Base-by-base conservation (phyloP, 352 stramenopile species). In the Phytopythium vexans region DNA sequence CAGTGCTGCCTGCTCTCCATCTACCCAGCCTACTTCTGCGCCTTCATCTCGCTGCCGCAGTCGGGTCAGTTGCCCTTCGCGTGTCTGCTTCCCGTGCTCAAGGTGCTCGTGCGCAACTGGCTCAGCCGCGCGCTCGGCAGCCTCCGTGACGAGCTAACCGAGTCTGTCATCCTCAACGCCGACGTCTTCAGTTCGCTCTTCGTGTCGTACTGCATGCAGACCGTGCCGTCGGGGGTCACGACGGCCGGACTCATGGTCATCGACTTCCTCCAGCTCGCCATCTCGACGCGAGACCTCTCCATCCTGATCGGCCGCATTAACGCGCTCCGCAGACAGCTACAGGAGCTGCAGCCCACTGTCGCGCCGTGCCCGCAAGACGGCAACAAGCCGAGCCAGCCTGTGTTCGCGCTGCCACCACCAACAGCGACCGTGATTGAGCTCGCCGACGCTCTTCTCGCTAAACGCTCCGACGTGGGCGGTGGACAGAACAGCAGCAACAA, bases 181-280 rank as follows among this genome's bases (percentile, higher is more conserved):
- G 58, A 70, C 31, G 35, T 72, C 21, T 72, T 52, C 39, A 72
- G 62, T 16, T 41, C 64, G 4, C 47, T 68, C 6, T 72, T 68
- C 31, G 40, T 68, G 9, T 58, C 59, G 3, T 68, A 64, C 39
- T 72, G 59, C 42, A 68, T 64, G 54, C 60, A 64, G 12, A 68
- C 61, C 11, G 62, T 56, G 10, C 54, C 54, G 9, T 68, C 59
- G 7, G 34, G 60, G 8, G 64, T 38, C 55, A 62, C 45, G 14
- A 60, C 53, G 5, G 27, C 55, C 15, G 54, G 56, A 41, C 41
- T 68, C n/a, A 60, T 68, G 60, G 15, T 33, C 4, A 49, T 56
- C 33, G 54, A 66, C 33, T 11, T 56, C 31, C 8, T 50, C 5
- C 58, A 56, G 15, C 50, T 66, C 42, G 11, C 3, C 9, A 3